Conservation (phyloP, 1,139 yeast genomes). For the Geotrichum candidum region DNA sequence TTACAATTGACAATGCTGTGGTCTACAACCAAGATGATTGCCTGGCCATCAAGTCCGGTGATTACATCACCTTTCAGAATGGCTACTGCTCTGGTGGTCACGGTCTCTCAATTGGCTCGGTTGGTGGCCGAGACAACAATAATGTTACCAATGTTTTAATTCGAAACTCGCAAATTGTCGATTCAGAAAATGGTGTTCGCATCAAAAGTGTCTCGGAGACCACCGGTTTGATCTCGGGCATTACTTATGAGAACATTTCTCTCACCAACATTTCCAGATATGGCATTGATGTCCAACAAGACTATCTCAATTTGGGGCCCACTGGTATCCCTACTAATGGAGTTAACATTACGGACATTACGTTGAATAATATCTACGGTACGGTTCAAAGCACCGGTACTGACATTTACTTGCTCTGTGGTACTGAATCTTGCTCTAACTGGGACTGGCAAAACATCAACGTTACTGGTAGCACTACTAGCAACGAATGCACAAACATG, state of each 20-base stretch:
- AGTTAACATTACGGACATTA: not conserved
- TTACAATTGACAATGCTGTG: conserved; percentile 1
- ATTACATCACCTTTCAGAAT: too few relatives aligned
- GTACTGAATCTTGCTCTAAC: conserved; percentile 1
- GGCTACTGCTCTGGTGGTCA: not conserved
- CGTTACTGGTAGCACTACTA: conserved; percentile 3
- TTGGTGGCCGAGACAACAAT: conserved; percentile 7
- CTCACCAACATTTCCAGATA: conserved; percentile 4
- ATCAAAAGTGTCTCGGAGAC: not conserved
- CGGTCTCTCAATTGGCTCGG: conserved; percentile 10
- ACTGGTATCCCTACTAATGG: conserved; percentile 8
- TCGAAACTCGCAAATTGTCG: not conserved
- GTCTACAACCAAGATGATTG: not conserved
- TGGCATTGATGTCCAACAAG: conserved; percentile 8
- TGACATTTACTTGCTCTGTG: conserved; percentile 7
- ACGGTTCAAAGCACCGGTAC: not conserved
- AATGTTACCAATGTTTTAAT: not conserved
- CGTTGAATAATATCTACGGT: not conserved
- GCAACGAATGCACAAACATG: not conserved
- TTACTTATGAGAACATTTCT: conserved; percentile 3
- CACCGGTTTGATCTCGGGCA: not conserved
- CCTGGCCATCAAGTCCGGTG: too few relatives aligned
- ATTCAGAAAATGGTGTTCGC: not conserved
- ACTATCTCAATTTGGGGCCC: conserved; percentile 5
- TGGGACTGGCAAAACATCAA: conserved; percentile 2